Percentiles rank a stretch among this genome's conserved stretches.
Evolutionary conservation across 108 stramenopile species (phyloP).

Genomic region (Nitzschia putrida): DNA sequence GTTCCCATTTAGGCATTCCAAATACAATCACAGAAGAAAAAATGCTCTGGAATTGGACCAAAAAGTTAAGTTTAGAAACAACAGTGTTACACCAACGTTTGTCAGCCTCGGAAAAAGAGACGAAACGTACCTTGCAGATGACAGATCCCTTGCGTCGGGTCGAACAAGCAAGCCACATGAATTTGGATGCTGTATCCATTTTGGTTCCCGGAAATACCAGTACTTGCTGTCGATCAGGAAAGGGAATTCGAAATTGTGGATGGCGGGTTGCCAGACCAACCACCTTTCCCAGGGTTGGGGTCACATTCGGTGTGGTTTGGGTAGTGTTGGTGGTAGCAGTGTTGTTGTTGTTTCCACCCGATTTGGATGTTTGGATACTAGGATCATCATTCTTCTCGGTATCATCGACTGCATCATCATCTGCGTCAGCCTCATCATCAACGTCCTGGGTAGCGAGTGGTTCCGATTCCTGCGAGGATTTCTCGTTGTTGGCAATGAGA

Average conservation of each 20-base stretch:
- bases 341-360: slow-evolving; percentile 4
- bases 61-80: neutral
- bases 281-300: slow-evolving; percentile 42
- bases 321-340: slow-evolving; percentile 15
- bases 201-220: slow-evolving; percentile 48
- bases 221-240: slow-evolving; percentile 15
- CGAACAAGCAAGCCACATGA: slow-evolving; percentile 36
- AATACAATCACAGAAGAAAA: slow-evolving; percentile 74
- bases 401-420: slow-evolving; percentile 12
- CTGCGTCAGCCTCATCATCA: neutral
- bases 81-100: neutral
- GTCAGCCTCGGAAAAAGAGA: neutral
- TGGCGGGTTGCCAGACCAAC: slow-evolving; percentile 34
- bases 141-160: slow-evolving; percentile 46
- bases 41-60: slow-evolving; percentile 36
- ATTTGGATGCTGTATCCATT: slow-evolving; percentile 40
- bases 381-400: neutral
- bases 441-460: neutral
- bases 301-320: slow-evolving; percentile 1
- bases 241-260: slow-evolving; percentile 36
- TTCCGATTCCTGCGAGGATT: neutral
- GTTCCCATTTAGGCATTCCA: slow-evolving; percentile 50
- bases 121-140: slow-evolving; percentile 49
- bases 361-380: slow-evolving; percentile 1
- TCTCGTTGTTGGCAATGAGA: neutral